phyloP scores from a whole-genome alignment of 768 basidiomycete species.

The Leccinellum rugosiceps region DNA sequence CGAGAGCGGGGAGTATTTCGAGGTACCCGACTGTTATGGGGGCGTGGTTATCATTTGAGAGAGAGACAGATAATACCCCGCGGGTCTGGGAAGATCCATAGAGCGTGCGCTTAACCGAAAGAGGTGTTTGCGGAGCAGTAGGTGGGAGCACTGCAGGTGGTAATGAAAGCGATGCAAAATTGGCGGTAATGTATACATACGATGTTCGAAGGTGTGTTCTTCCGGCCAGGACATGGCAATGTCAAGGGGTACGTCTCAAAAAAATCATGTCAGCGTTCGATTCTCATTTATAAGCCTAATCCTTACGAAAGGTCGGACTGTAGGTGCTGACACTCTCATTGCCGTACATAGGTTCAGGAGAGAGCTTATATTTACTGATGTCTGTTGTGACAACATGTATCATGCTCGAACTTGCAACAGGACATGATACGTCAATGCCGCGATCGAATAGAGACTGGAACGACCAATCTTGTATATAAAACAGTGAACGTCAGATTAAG shows the following conservation, averaged over 20 bases:
- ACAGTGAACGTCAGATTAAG: constrained; percentile 3
- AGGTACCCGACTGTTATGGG: constrained; percentile 59
- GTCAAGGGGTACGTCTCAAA: constrained; percentile 43
- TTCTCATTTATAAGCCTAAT: neutral
- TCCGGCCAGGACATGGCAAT: constrained; percentile 54
- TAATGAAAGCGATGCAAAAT: neutral
- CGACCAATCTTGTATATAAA: constrained; percentile 60
- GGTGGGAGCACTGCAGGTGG: constrained; percentile 34
- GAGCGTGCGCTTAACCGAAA: constrained; percentile 64
- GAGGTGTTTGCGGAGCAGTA: constrained; percentile 44
- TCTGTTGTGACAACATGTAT: constrained; percentile 49
- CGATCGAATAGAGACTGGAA: constrained; percentile 67
- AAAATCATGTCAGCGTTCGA: neutral
- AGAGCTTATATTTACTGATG: constrained; percentile 41
- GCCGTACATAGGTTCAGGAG: constrained; percentile 47
- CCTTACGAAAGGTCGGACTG: constrained; percentile 45
- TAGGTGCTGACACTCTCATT: constrained; percentile 42
- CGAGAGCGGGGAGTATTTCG: constrained; percentile 92
- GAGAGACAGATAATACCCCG: constrained; percentile 64
- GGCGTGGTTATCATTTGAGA: constrained; percentile 54
- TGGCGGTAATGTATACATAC: constrained; percentile 36
- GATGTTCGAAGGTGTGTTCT: constrained; percentile 51
- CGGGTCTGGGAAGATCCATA: constrained; percentile 72
- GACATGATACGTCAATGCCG: constrained; percentile 60
- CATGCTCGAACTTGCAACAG: constrained; percentile 60